Conservation (phyloP, 306 rosid genomes). For the Glycine latifolia region DNA sequence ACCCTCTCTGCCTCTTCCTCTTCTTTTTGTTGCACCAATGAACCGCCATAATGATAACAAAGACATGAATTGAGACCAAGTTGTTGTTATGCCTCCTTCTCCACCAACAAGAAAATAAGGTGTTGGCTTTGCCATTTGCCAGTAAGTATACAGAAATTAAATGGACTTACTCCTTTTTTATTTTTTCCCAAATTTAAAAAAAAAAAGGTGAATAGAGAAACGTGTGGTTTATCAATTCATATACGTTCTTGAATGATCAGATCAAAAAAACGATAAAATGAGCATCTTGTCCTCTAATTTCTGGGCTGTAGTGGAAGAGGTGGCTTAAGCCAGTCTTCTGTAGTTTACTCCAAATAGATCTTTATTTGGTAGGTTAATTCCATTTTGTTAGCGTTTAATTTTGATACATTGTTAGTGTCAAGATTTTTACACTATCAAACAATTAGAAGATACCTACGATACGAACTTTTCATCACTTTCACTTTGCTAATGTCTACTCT, state of each 20-base stretch:
- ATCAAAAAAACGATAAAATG: neutral
- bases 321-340: too few species aligned
- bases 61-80: neutral
- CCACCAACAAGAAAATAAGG: constrained; percentile 13
- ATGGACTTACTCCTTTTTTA: neutral
- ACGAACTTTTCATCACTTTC: too few species aligned
- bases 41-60: too few species aligned
- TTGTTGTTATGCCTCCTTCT: neutral
- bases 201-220: neutral
- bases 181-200: neutral
- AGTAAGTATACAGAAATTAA: neutral
- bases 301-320: too few species aligned
- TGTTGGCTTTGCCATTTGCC: neutral
- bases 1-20: constrained; percentile 26
- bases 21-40: neutral
- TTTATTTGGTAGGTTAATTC: neutral
- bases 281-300: neutral
- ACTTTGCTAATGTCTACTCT: neutral
- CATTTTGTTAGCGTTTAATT: neutral
- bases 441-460: too few species aligned
- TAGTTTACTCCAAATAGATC: neutral
- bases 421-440: too few species aligned
- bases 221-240: neutral
- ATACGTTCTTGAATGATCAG: constrained; percentile 4
- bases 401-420: neutral